These are phyloP conservation scores for Phytophthora fragariae DNA, from an alignment of 352 stramenopile species.

Conservation along the genomic window DNA sequence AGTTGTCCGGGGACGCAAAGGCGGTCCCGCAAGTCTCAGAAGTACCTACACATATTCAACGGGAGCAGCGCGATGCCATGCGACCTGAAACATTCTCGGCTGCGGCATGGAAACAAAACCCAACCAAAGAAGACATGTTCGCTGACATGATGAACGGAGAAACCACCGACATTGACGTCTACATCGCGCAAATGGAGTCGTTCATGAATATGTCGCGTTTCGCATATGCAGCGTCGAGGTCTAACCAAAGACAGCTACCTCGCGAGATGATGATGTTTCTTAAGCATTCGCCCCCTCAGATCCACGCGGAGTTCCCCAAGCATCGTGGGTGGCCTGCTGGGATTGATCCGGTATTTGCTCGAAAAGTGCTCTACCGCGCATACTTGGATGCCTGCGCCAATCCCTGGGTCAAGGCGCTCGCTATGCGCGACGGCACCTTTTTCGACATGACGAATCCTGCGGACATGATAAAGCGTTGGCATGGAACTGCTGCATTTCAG, in stretches of 20 bases:
- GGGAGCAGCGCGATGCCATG: constrained; percentile 1
- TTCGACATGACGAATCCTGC: neutral
- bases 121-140: neutral
- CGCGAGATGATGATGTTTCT: constrained; percentile 28
- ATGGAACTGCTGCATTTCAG: constrained; percentile 28
- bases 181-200: constrained; percentile 34
- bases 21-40: neutral
- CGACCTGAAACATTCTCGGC: neutral
- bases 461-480: constrained; percentile 38
- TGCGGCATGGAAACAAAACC: neutral
- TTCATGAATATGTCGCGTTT: constrained; percentile 16
- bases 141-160: neutral
- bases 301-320: constrained; percentile 35
- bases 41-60: neutral
- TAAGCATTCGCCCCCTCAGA: constrained; percentile 7
- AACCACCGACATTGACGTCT: constrained; percentile 26
- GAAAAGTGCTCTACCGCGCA: constrained; percentile 30
- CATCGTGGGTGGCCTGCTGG: constrained; percentile 35
- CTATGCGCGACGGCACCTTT: constrained; percentile 24
- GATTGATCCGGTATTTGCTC: constrained; percentile 23
- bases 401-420: constrained; percentile 26
- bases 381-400: constrained; percentile 25
- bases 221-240: neutral
- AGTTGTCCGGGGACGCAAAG: neutral
- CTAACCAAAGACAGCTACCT: constrained; percentile 6